phyloP scores from a whole-genome alignment of 495 filamentous ascomycete genomes.

The Filosporella fistucella region DNA sequence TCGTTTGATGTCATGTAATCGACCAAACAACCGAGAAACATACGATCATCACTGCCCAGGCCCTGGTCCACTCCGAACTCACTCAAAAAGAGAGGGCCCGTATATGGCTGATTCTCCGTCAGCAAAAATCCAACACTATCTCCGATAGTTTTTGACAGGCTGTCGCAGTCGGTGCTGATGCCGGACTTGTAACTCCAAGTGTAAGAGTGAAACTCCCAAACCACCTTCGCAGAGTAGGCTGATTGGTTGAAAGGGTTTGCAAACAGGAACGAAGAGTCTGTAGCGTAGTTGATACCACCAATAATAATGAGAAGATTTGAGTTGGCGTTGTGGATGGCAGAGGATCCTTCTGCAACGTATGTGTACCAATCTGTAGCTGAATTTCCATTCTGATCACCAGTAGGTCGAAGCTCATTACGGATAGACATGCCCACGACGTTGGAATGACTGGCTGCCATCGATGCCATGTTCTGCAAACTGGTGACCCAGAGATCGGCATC shows the following conservation, averaged over 20 bases:
- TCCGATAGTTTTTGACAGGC: background rate
- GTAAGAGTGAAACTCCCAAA: background rate
- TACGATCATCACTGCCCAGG: background rate
- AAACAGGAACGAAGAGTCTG: background rate
- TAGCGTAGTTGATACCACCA: slow-evolving; percentile 36
- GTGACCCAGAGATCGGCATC: slow-evolving; percentile 38
- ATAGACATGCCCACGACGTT: slow-evolving; percentile 42
- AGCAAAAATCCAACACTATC: background rate
- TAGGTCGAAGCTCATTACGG: slow-evolving; percentile 45
- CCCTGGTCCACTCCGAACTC: background rate
- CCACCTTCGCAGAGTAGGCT: background rate
- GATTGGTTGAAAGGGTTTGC: background rate
- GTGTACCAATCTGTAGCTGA: slow-evolving; percentile 39
- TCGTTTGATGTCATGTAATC: background rate
- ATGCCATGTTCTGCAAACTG: slow-evolving; percentile 36
- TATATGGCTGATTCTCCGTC: background rate
- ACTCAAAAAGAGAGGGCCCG: background rate
- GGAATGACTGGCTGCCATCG: slow-evolving; percentile 31
- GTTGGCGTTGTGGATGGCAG: slow-evolving; percentile 36
- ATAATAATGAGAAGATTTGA: slow-evolving; percentile 39
- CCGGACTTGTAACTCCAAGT: background rate
- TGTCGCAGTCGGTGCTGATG: too few relatives aligned
- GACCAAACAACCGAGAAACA: background rate
- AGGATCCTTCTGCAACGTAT: slow-evolving; percentile 34
- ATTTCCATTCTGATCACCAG: slow-evolving; percentile 28